phyloP scores from a whole-genome alignment of 2,329 filamentous ascomycete species.

The Aureobasidium sp. region DNA sequence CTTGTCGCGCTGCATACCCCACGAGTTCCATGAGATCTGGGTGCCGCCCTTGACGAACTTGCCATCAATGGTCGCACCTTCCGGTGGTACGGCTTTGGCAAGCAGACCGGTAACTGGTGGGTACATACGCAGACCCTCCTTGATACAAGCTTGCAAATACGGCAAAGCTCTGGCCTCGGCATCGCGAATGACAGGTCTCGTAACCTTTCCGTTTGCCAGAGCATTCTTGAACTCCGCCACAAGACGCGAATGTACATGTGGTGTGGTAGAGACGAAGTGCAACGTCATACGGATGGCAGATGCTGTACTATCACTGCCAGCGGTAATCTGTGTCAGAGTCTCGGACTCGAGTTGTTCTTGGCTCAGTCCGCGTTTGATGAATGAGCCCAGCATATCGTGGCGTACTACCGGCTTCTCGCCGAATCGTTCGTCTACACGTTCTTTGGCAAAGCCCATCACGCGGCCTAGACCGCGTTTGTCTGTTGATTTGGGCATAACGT shows the following conservation, averaged over 20 bases:
- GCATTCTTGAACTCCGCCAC: slow-evolving; percentile 38
- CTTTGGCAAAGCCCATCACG: slow-evolving; percentile 37
- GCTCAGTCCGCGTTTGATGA: slow-evolving; percentile 38
- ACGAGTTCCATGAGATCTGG: slow-evolving; percentile 30
- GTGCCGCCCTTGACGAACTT: slow-evolving; percentile 29
- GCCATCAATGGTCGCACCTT: slow-evolving; percentile 26
- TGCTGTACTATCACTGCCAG: slow-evolving; percentile 51
- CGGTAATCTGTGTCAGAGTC: slow-evolving; percentile 40
- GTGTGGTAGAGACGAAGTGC: slow-evolving; percentile 45
- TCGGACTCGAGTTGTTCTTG: slow-evolving; percentile 36
- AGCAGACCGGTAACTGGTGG: slow-evolving; percentile 32
- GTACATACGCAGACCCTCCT: slow-evolving; percentile 39
- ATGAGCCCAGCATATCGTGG: slow-evolving; percentile 47
- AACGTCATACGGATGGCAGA: slow-evolving; percentile 46
- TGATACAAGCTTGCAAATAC: slow-evolving; percentile 39
- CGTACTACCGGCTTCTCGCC: slow-evolving; percentile 34
- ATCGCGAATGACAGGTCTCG: slow-evolving; percentile 42
- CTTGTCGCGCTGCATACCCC: slow-evolving; percentile 29
- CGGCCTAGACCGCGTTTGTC: slow-evolving; percentile 35
- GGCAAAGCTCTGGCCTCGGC: slow-evolving; percentile 32
- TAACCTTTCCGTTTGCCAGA: slow-evolving; percentile 30
- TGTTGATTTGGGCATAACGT: slow-evolving; percentile 37
- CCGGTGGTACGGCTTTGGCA: slow-evolving; percentile 27
- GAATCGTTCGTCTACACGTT: slow-evolving; percentile 40
- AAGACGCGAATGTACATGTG: slow-evolving; percentile 37